Base-by-base conservation (phyloP, 2,329 filamentous ascomycete species). In the Verticillium dahliae region DNA sequence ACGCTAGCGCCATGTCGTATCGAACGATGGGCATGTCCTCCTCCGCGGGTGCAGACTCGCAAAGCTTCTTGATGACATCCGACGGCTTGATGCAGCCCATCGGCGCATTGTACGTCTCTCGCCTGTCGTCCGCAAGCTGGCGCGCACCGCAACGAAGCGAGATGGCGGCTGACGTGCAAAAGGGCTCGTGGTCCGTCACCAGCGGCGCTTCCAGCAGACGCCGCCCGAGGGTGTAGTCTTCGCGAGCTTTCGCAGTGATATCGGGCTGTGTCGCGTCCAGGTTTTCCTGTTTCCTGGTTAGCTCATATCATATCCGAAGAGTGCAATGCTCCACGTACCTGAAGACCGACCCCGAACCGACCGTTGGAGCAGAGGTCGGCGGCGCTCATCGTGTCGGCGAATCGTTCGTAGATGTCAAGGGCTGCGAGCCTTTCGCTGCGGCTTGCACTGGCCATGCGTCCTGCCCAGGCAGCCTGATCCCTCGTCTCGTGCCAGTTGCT, bases 231-330 rank as follows among this genome's bases (percentile, higher is more conserved):
- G 78, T 76, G 63, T 77, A 83, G 67, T 87, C 84, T 7, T 85
- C 81, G 38, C 72, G 76, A 4, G 71, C 69, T 63, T 80, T 80
- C 39, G 66, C 63, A 1, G 78, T 69, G 2, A 90, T 76, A 1
- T 80, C 76, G 1, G 90, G 89, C 31, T 85, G 73, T 1, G 87
- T 87, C 4, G 86, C 73, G 68, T 96, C 91, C 31, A 91, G 72
- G 14, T 67, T 66, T 67, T 81, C 82, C 77, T 81, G 73, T 31
- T 22, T 4, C 9, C 18, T 6, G 7, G 57, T 69, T 56, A 67
- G 69, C 39, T 27, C n/a, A 14, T 34, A 10, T 33, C 14, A n/a
- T 27, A 6, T 22, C 14, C 5, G 18, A 10, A 3, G n/a, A 13
- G 6, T 10, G 10, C 10, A 18, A 1, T 1, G 60, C 58, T 62